Percentiles rank a stretch among this genome's conserved stretches.
phyloP scores from a whole-genome alignment of 2,329 filamentous ascomycete genomes.

The Coniochaeta hoffmannii region DNA sequence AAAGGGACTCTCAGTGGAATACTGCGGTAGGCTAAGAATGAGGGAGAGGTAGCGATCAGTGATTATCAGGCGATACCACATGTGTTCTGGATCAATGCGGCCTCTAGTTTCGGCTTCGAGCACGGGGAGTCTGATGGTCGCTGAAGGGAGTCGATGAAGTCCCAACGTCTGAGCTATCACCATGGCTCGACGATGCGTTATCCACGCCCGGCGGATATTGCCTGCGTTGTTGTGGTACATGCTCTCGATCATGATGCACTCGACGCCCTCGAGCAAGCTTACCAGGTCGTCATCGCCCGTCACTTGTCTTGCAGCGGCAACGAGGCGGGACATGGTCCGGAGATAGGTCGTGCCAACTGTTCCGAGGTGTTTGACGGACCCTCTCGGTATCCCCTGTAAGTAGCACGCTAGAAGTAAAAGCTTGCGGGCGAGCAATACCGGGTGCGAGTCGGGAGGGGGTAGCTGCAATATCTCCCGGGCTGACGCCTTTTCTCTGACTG shows the following conservation, averaged over 20 bases:
- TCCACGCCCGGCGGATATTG: conserved; percentile 35
- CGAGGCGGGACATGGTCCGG: conserved; percentile 15
- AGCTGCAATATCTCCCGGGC: conserved; percentile 22
- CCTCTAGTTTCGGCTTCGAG: conserved; percentile 18
- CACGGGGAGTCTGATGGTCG: conserved; percentile 15
- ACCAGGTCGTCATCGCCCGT: conserved; percentile 38
- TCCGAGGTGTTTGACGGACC: not conserved
- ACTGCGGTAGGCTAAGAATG: conserved; percentile 37
- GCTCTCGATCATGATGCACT: conserved; percentile 38
- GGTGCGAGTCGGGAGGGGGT: conserved; percentile 22
- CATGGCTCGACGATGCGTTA: conserved; percentile 34
- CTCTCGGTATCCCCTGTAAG: conserved; percentile 18
- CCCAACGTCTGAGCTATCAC: conserved; percentile 10
- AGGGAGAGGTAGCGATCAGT: conserved; percentile 40
- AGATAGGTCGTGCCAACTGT: conserved; percentile 11
- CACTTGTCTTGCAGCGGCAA: conserved; percentile 26
- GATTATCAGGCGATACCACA: conserved; percentile 39
- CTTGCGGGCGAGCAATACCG: conserved; percentile 24
- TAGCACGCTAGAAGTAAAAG: conserved; percentile 23
- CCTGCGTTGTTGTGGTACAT: conserved; percentile 38
- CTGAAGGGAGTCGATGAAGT: conserved; percentile 1
- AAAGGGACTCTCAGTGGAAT: conserved; percentile 20
- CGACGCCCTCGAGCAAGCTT: conserved; percentile 36
- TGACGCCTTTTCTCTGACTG: conserved; percentile 12
- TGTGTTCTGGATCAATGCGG: conserved; percentile 22